Evolutionary conservation across 306 rosid species (phyloP).

Genomic region (Begonia fuchsioides): DNA sequence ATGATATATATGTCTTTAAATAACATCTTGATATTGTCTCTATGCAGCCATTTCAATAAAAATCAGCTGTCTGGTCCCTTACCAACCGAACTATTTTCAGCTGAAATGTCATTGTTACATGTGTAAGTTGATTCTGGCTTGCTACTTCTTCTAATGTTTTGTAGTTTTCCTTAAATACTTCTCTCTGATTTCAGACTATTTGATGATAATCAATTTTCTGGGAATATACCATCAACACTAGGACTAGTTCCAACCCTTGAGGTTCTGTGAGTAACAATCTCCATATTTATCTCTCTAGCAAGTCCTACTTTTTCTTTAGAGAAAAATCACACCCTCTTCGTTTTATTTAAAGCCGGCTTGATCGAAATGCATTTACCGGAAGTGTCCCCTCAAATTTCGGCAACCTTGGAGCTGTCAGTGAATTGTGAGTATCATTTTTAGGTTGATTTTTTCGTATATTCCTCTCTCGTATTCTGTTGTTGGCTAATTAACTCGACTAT

Average conservation of each 20-base stretch:
- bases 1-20: not conserved
- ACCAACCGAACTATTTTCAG: slow-evolving; percentile 49
- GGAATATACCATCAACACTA: slow-evolving; percentile 51
- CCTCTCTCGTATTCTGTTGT: not conserved
- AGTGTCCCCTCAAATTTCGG: slow-evolving; percentile 52
- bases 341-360: slow-evolving; percentile 59
- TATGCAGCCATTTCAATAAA: slow-evolving; percentile 93
- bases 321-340: not conserved
- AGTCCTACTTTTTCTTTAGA: slow-evolving; percentile 2
- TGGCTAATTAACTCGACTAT: not conserved
- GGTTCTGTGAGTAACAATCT: slow-evolving; percentile 65
- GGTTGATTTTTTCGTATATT: not conserved
- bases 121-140: slow-evolving; percentile 34
- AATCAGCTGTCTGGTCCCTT: slow-evolving; percentile 78
- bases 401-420: slow-evolving; percentile 47
- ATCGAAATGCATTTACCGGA: slow-evolving; percentile 61
- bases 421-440: slow-evolving; percentile 45
- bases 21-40: not conserved
- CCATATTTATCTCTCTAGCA: not conserved
- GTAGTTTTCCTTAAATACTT: not conserved
- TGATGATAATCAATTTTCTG: slow-evolving; percentile 49
- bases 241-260: slow-evolving; percentile 64
- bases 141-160: not conserved
- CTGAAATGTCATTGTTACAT: slow-evolving; percentile 68
- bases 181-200: slow-evolving; percentile 29